Evolutionary conservation across 164 flowering plant species (phyloP).

Genomic region (Aristolochia contorta): DNA sequence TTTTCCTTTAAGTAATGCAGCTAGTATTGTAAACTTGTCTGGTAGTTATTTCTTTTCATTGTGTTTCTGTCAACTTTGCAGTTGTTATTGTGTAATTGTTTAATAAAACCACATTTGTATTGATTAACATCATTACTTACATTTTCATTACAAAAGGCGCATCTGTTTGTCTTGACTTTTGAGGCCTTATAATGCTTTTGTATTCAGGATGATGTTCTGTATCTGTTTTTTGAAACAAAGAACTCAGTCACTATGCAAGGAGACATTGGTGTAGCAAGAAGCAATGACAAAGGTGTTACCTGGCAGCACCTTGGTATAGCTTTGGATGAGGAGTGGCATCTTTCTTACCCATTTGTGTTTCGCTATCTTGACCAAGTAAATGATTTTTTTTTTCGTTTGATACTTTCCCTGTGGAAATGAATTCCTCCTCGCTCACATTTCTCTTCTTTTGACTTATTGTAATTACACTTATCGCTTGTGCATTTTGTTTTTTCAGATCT

Average conservation of each 20-base stretch:
- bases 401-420: neutral
- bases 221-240: constrained; percentile 81
- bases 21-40: too few relatives aligned
- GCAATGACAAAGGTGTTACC: constrained; percentile 76
- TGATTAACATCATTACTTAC: too few relatives aligned
- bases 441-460: neutral
- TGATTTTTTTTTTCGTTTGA: neutral
- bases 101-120: too few relatives aligned
- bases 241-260: constrained; percentile 83
- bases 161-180: too few relatives aligned
- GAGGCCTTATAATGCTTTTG: neutral
- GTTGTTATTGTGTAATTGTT: too few relatives aligned
- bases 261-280: constrained; percentile 87
- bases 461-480: neutral
- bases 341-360: constrained; percentile 84
- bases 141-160: too few relatives aligned
- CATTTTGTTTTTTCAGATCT: constrained; percentile 46
- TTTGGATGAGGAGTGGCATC: constrained; percentile 95
- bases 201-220: constrained; percentile 61
- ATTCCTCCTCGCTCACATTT: neutral
- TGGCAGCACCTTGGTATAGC: constrained; percentile 87
- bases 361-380: constrained; percentile 62
- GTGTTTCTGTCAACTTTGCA: too few relatives aligned
- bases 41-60: too few relatives aligned
- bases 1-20: too few relatives aligned